phyloP scores from a whole-genome alignment of 768 basidiomycete genomes.

The Leucogyrophana mollusca region DNA sequence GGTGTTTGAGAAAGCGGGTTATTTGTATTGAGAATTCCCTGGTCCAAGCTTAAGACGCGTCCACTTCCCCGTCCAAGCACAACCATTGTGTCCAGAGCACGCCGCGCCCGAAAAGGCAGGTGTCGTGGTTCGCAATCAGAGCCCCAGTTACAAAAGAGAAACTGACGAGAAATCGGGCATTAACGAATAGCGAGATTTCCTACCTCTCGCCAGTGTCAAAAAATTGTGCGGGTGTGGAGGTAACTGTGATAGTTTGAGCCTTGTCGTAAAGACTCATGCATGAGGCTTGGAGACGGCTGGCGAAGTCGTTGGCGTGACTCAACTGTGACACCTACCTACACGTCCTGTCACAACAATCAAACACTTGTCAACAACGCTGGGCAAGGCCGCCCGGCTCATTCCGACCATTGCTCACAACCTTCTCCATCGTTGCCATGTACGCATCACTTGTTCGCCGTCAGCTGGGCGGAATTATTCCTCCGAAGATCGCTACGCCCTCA shows the following conservation, averaged over 20 bases:
- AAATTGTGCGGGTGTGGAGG: neutral
- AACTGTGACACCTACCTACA: no score
- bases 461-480: slow-evolving; percentile 84
- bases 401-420: slow-evolving; percentile 12
- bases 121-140: neutral
- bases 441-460: slow-evolving; percentile 82
- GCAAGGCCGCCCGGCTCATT: slow-evolving; percentile 13
- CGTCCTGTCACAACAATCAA: no score
- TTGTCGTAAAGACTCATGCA: neutral
- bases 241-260: neutral
- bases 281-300: neutral
- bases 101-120: slow-evolving; percentile 1
- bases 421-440: slow-evolving; percentile 55
- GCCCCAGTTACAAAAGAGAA: no score
- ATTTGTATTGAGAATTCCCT: no score
- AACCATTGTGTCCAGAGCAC: neutral
- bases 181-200: no score
- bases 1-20: no score
- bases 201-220: no score
- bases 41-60: no score
- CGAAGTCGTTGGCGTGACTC: no score
- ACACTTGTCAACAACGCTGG: no score
- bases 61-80: no score
- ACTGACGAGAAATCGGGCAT: no score
- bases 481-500: slow-evolving; percentile 91